Evolutionary conservation across 2,329 filamentous ascomycete genomes (phyloP).

Genomic region (Aspergillus terreus): DNA sequence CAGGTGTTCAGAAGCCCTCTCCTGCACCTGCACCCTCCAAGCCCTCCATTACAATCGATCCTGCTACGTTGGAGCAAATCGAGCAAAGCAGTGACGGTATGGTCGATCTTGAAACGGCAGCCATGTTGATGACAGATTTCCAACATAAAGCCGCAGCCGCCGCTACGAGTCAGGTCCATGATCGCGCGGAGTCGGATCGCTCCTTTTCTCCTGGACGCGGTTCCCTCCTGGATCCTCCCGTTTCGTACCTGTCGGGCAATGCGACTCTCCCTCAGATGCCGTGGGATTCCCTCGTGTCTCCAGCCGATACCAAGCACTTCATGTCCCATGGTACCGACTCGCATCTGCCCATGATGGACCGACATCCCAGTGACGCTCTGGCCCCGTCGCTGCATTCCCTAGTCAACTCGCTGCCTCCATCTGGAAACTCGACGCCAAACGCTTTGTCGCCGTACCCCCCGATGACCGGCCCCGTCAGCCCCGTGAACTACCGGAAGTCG

Average conservation of each 20-base stretch:
- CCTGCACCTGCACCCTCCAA: constrained; percentile 60
- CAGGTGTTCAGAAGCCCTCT: constrained; percentile 36
- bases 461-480: constrained; percentile 64
- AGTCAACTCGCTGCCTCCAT: constrained; percentile 66
- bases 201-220: constrained; percentile 69
- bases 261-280: constrained; percentile 82
- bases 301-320: constrained; percentile 66
- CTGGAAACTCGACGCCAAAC: constrained; percentile 65
- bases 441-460: constrained; percentile 69
- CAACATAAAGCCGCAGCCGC: constrained; percentile 88
- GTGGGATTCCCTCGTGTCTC: constrained; percentile 84
- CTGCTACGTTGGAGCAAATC: constrained; percentile 84
- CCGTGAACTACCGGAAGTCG: constrained; percentile 66
- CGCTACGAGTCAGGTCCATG: constrained; percentile 47
- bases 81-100: constrained; percentile 85
- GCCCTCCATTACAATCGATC: constrained; percentile 74
- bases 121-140: constrained; percentile 97
- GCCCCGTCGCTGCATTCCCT: constrained; percentile 67
- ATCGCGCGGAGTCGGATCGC: constrained; percentile 50
- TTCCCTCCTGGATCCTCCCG: constrained; percentile 71
- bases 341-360: constrained; percentile 66
- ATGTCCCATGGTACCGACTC: constrained; percentile 63
- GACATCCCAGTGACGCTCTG: constrained; percentile 58
- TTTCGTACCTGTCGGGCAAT: constrained; percentile 72
- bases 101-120: constrained; percentile 94